Evolutionary conservation across 2,329 filamentous ascomycete species (phyloP), one percentile per base, ranked within the genome.

Genomic region (Pseudocercospora fijiensis): DNA sequence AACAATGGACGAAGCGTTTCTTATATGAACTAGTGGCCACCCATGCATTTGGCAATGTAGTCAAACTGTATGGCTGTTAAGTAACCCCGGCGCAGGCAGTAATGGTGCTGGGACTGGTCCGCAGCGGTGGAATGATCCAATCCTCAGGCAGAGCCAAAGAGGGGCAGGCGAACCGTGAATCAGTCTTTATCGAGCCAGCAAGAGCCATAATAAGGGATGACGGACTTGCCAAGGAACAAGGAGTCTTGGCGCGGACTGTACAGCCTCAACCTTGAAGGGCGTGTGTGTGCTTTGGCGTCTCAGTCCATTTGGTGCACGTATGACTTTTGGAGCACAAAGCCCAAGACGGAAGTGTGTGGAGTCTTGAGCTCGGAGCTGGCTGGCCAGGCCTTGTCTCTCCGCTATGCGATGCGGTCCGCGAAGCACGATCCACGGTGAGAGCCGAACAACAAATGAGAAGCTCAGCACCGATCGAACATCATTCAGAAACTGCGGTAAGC

Each of bases 401-500:
- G 16, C 52, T 27, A 56, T 56, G n/a, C 52, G 52, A 56, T 56
- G n/a, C 52, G 52, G 52, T n/a, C 52, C 52, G 52, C 26, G 45
- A 49, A 49, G 45, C 45, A 49, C 20, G 33, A 49, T 49, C 45
- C 45, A 49, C n/a, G 45, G 18, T 49, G 18, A 49, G 45, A 49
- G 45, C 45, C 45, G 49, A 27, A 24, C 20, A 28, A 26, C 49
- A 24, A 52, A 52, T 52, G 49, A 58, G 33, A 27, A 47, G 37
- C 56, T 24, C 30, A 41, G 56, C 33, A 43, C 52, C 26, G 52
- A 37, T 56, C 52, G 20, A 37, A 37, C 27, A 27, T 56, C 52
- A 56, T 56, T 27, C 22, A 13, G 20, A 51, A 20, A 45, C 43
- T 45, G 43, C 43, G 43, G 43, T 45, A 22, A 51, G 45, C 45